Base-by-base conservation (phyloP, 352 stramenopile genomes). In the Phytophthora crassamura region DNA sequence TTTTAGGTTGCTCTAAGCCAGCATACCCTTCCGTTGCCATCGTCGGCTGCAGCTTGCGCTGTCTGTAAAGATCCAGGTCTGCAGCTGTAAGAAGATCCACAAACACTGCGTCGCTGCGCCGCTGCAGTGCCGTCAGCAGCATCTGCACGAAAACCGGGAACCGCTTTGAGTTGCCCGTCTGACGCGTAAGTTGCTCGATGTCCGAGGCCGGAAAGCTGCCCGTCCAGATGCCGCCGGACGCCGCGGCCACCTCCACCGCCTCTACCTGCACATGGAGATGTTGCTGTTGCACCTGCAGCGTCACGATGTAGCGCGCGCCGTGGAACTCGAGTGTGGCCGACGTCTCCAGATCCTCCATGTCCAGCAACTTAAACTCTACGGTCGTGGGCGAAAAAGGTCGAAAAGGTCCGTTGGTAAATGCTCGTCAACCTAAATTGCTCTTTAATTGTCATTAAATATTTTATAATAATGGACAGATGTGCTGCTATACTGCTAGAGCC, bases 101-200 rank as follows among this genome's bases (percentile, higher is more conserved):
- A 59, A 96, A 98, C 9, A 98, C 88, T 15, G 78, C 80, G 41
- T 96, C 91, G 53, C 82, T 96, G 39, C 80, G 75, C 38, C 81
- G 60, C 7, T 72, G 59, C 12, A 98, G 72, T 2, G 93, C 93
- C 7, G 85, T 91, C 4, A 90, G 64, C 39, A 98, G 80, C 93
- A 98, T 98, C 59, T 93, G 94, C 32, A 96, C 88, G 55, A 98
- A 98, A 7, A 97, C 83, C 5, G 75, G 54, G 45, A 98, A 98
- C 40, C 80, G 85, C 72, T 98, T 98, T 70, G 85, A 97, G 70
- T 97, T 98, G 57, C 94, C 92, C 22, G 95, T 98, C 68, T 98
- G 97, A 12, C 85, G 80, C 43, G 94, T 98, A 42, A 98, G 85
- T 59, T 97, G 87, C 69, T 98, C 91, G 5, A 98, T 64, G 49